phyloP scores from a whole-genome alignment of 768 basidiomycete genomes.

The Leccinum obscurum region DNA sequence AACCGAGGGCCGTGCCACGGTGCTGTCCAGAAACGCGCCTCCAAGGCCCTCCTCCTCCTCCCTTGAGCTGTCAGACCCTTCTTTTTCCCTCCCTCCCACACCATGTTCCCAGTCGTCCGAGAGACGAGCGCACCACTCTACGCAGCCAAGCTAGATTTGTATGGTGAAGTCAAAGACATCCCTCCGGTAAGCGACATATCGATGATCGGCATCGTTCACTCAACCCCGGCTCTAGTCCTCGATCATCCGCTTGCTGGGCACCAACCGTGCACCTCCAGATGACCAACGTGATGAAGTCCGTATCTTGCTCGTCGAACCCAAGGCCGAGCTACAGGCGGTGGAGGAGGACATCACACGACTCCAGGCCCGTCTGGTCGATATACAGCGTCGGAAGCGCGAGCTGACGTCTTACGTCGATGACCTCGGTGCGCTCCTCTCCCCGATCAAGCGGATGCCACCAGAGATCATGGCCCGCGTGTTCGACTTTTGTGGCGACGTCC shows the following conservation, averaged over 20 bases:
- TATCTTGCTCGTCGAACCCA: constrained; percentile 25
- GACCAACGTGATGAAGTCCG: constrained; percentile 31
- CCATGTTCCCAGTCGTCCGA: constrained; percentile 16
- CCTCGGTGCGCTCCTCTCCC: constrained; percentile 34
- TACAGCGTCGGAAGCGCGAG: constrained; percentile 30
- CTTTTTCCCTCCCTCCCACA: not conserved
- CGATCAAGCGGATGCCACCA: constrained; percentile 34
- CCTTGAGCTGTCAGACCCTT: not conserved
- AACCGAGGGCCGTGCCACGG: not conserved
- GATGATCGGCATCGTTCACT: constrained; percentile 7
- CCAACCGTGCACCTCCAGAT: constrained; percentile 28
- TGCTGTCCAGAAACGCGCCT: not conserved
- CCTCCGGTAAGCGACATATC: constrained; percentile 23
- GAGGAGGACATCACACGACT: constrained; percentile 28
- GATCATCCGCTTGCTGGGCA: constrained; percentile 31
- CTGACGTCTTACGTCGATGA: constrained; percentile 32
- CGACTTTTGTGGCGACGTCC: constrained; percentile 32
- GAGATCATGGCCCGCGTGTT: constrained; percentile 35
- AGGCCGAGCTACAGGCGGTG: constrained; percentile 26
- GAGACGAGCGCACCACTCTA: constrained; percentile 30
- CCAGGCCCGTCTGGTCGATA: constrained; percentile 31
- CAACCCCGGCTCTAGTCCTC: constrained; percentile 23
- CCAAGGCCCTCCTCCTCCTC: not conserved
- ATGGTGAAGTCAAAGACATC: constrained; percentile 32
- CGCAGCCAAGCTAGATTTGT: constrained; percentile 25